A percentile compares a stretch with the other conserved stretches of the same genome.
Conservation (phyloP, 2,329 filamentous ascomycete species). For the Fusarium succisae region DNA sequence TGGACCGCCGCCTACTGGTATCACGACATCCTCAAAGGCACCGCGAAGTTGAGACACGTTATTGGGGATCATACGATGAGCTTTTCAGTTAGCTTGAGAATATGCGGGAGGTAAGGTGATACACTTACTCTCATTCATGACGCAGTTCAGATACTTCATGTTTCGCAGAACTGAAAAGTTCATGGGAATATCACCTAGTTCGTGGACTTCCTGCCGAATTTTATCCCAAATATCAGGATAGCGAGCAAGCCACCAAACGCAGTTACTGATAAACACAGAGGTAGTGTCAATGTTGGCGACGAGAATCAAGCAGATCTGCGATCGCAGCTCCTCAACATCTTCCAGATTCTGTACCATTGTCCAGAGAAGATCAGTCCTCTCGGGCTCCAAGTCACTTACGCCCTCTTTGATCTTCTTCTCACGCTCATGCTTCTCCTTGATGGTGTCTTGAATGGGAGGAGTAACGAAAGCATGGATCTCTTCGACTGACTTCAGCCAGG, state of each 20-base stretch:
- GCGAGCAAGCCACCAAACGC: not conserved
- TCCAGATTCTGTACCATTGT: not conserved
- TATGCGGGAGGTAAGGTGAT: fast-evolving
- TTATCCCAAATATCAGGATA: not conserved
- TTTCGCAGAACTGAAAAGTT: not conserved
- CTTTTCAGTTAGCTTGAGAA: not conserved
- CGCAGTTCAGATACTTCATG: not conserved
- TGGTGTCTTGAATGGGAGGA: not conserved
- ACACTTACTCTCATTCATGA: not conserved
- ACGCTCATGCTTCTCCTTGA: not conserved
- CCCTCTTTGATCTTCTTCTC: not conserved
- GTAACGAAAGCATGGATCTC: not conserved
- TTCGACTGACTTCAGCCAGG: not conserved
- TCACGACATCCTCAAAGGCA: not conserved
- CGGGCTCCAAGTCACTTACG: not conserved
- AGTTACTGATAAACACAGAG: not conserved
- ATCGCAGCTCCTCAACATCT: not conserved
- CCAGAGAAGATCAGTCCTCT: not conserved
- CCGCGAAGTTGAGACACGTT: not conserved
- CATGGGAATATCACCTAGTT: not conserved
- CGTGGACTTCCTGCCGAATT: not conserved
- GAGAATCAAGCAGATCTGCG: not conserved
- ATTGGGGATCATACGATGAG: not conserved
- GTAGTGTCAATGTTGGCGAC: not conserved
- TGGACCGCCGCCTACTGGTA: not conserved